Evolutionary conservation across 768 basidiomycete species (phyloP), one percentile per base, ranked within the genome.

Genomic region (Ephemerocybe angulata): DNA sequence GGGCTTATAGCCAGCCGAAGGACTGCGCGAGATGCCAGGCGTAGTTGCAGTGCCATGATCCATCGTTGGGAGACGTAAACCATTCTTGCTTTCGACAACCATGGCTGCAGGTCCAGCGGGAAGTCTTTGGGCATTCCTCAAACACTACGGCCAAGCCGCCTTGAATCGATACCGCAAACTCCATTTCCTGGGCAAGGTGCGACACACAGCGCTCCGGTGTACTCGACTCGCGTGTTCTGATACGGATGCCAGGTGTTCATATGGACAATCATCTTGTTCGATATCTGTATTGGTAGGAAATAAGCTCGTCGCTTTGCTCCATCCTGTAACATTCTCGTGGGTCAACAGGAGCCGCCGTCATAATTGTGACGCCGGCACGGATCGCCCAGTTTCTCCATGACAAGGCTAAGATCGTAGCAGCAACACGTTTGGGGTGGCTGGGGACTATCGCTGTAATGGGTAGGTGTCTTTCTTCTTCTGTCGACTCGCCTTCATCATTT

Each of bases 371-470:
- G 7, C 88, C 89, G 12, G 76, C 77, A 56, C 78, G 79, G 52
- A 84, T 90, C 43, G 82, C 81, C 2, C 90, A 92, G 71, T 79
- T 74, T 53, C 67, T 85, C 55, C 90, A 92, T 71, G 83, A 92
- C 67, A 67, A 78, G 50, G 83, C 87, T 13, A 82, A 81, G 60
- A 71, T 74, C 60, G 75, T 90, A 56, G 83, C 84, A 49, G 76
- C 75, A 55, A 75, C 78, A 57, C 76, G 68, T 21, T 81, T 79
- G 50, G 90, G 90, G 12, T 86, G 83, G 80, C 63, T 87, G 28
- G 73, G 81, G 31, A 72, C 90, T 40, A 70, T 70, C 13, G 63
- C 60, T 50, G 67, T 75, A 11, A 78, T 88, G 33, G 72, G 88
- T 89, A 41, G 15, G 38, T 41, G 7, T 41, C 15, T 19, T 41